A percentile compares a stretch with the other conserved stretches of the same genome.
phyloP scores from a whole-genome alignment of 257 asterid species.

The Perilla frutescens region DNA sequence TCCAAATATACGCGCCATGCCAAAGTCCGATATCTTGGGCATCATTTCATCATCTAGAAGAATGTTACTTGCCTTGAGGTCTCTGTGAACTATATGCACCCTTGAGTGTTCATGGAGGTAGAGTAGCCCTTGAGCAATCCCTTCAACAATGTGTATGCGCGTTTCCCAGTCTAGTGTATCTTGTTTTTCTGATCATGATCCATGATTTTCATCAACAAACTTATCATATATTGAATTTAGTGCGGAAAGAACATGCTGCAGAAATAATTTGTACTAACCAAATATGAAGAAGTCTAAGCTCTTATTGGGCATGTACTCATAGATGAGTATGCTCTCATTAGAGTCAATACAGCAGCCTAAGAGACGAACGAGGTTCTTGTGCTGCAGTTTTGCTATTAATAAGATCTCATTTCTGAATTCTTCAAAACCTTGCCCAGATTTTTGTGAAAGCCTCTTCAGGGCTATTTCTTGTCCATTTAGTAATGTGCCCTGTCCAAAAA shows the following conservation, averaged over 20 bases:
- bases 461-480: constrained; percentile 48
- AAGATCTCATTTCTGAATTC: constrained; percentile 50
- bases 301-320: constrained; percentile 50
- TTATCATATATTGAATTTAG: not conserved
- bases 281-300: constrained; percentile 51
- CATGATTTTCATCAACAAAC: not conserved
- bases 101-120: constrained; percentile 52
- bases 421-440: constrained; percentile 49
- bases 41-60: constrained; percentile 42
- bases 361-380: constrained; percentile 47
- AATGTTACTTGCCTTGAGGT: constrained; percentile 47
- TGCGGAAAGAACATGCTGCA: not conserved
- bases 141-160: constrained; percentile 45
- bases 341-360: constrained; percentile 43
- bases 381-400: constrained; percentile 49
- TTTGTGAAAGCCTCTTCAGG: constrained; percentile 49
- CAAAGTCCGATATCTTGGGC: constrained; percentile 56
- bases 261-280: constrained; percentile 36
- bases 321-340: constrained; percentile 44
- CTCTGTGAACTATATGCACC: constrained; percentile 43
- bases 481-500: constrained; percentile 38
- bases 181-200: constrained; percentile 33
- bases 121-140: constrained; percentile 55
- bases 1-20: constrained; percentile 49
- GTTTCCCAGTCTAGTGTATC: constrained; percentile 38